Conservation (phyloP, 495 filamentous ascomycete genomes). For the Bryoglossum gracile region DNA sequence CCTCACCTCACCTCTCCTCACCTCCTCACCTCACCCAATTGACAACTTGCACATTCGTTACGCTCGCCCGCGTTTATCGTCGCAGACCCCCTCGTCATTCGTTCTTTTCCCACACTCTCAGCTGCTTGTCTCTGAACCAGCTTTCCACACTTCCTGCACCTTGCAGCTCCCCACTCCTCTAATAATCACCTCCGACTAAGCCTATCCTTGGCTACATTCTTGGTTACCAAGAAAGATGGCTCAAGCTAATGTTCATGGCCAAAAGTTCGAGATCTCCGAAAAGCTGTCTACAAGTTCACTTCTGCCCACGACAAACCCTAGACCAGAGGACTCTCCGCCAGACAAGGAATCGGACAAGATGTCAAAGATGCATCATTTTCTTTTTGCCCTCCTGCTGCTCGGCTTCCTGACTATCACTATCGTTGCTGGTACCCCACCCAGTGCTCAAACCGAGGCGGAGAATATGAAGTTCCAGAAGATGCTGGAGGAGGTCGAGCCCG, state of each 20-base stretch:
- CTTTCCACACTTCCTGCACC: no score
- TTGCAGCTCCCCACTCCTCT: neutral
- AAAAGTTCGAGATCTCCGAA: conserved; percentile 9
- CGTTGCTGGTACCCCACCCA: neutral
- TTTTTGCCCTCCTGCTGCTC: conserved; percentile 13
- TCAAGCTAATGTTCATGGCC: conserved; percentile 10
- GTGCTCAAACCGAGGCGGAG: conserved; percentile 2
- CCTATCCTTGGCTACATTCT: conserved; percentile 4
- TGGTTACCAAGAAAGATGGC: conserved; percentile 9
- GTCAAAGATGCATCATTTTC: conserved; percentile 7
- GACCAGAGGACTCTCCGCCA: neutral
- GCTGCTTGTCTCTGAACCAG: no score
- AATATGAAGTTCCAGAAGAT: conserved; percentile 30
- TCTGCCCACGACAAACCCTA: neutral
- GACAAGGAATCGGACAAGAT: conserved; percentile 13
- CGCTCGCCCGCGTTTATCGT: neutral
- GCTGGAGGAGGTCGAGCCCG: conserved; percentile 33
- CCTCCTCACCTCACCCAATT: neutral
- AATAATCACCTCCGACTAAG: neutral
- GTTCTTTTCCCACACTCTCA: conserved; percentile 1
- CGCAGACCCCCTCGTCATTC: neutral
- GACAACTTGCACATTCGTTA: neutral
- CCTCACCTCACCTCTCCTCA: neutral
- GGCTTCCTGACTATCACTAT: conserved; percentile 11
- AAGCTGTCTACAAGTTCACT: neutral